Conservation (phyloP, 1,284 basidiomycete genomes). For the Mycocalia duriaeana region DNA sequence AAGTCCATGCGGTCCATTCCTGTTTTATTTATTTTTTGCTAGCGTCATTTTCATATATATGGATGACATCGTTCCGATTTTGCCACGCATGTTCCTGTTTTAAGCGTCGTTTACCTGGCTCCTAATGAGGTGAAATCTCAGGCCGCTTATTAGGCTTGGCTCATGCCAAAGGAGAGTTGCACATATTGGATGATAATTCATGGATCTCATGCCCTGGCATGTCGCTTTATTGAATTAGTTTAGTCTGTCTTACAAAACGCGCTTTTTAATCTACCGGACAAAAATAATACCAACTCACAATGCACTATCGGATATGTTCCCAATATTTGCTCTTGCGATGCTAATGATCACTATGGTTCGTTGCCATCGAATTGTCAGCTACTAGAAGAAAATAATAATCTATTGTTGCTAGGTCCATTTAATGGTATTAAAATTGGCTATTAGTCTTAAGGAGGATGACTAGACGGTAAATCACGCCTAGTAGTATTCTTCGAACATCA, state of each 20-base stretch:
- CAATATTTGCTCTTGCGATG: slow-evolving; percentile 36
- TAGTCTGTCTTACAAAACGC: neutral
- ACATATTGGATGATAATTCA: slow-evolving; percentile 40
- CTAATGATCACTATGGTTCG: slow-evolving; percentile 35
- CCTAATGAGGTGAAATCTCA: neutral
- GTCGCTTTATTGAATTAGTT: neutral
- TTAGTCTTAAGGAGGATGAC: too few species aligned
- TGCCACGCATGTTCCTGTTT: slow-evolving; percentile 23
- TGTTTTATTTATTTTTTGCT: slow-evolving; percentile 10
- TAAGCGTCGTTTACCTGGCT: neutral
- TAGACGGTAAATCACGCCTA: too few species aligned
- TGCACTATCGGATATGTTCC: slow-evolving; percentile 54
- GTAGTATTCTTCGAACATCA: too few species aligned
- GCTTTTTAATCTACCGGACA: slow-evolving; percentile 25
- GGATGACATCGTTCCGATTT: slow-evolving; percentile 33
- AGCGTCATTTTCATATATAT: slow-evolving; percentile 13
- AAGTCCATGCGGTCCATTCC: slow-evolving; percentile 5
- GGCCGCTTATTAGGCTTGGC: slow-evolving; percentile 39
- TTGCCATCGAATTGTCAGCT: slow-evolving; percentile 3
- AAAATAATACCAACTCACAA: slow-evolving; percentile 43
- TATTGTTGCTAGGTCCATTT: too few species aligned
- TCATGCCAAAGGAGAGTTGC: slow-evolving; percentile 54
- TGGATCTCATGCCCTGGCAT: slow-evolving; percentile 34
- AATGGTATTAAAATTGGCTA: too few species aligned
- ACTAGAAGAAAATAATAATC: too few species aligned